These are phyloP conservation scores for Cytospora leucostoma DNA, from an alignment of 2,329 filamentous ascomycete genomes.

Conservation along the genomic window DNA sequence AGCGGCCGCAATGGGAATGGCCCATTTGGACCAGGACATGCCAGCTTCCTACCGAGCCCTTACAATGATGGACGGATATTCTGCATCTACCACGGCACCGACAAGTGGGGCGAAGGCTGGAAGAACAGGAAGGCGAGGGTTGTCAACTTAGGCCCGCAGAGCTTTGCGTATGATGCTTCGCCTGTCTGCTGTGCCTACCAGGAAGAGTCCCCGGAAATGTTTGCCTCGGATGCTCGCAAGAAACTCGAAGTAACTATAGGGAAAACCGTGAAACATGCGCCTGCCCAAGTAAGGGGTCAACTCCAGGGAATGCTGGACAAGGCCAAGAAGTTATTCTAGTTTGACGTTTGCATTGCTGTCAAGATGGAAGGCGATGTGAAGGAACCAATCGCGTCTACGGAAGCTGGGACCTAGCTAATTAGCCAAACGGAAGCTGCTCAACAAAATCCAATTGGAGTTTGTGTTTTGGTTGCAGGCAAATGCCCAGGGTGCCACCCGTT, in stretches of 20 bases:
- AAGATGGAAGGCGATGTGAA: background rate
- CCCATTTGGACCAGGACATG: conserved; percentile 30
- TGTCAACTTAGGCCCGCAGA: conserved; percentile 23
- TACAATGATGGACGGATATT: conserved; percentile 27
- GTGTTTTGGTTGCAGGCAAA: no score
- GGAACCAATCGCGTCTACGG: no score
- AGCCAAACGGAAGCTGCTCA: no score
- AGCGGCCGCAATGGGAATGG: conserved; percentile 24
- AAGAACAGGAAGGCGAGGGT: conserved; percentile 30
- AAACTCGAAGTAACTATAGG: conserved; percentile 11
- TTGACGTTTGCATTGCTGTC: background rate
- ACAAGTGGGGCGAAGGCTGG: conserved; percentile 28
- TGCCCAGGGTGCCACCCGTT: no score
- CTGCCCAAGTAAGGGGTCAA: conserved; percentile 5
- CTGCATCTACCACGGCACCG: conserved; percentile 30
- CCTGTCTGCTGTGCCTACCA: conserved; percentile 27
- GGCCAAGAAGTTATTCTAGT: conserved; percentile 17
- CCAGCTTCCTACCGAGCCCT: conserved; percentile 28
- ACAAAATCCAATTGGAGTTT: no score
- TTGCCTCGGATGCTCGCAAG: background rate
- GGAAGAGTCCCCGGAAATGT: conserved; percentile 10
- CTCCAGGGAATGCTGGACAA: conserved; percentile 10
- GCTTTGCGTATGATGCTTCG: conserved; percentile 24
- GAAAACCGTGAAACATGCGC: conserved; percentile 17
- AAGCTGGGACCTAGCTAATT: background rate